Evolutionary conservation across 345 rosid genomes (phyloP).

Genomic region (Populus alba): DNA sequence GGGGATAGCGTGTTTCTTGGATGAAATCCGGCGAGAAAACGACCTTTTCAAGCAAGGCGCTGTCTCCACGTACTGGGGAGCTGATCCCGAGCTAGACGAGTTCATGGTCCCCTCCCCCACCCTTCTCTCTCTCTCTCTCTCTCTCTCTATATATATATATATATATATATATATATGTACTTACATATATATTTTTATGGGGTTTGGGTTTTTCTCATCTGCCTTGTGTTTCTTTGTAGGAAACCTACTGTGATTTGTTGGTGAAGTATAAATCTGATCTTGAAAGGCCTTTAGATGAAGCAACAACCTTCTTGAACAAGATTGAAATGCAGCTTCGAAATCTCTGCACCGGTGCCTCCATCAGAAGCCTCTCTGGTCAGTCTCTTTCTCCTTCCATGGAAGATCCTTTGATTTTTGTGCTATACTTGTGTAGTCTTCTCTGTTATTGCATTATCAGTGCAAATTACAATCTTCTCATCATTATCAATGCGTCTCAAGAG

Average conservation of each 20-base stretch:
- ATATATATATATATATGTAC: background rate
- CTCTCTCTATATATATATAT: background rate
- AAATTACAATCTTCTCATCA: background rate
- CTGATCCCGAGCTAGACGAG: constrained; percentile 96
- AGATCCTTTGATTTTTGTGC: constrained; percentile 33
- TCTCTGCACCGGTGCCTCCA: constrained; percentile 61
- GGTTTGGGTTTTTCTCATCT: background rate
- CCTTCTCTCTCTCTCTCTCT: background rate
- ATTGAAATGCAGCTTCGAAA: constrained; percentile 84
- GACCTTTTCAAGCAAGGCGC: constrained; percentile 41
- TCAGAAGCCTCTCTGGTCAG: constrained; percentile 52
- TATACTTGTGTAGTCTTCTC: constrained; percentile 3
- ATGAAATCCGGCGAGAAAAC: constrained; percentile 60
- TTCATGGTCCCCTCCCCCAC: constrained; percentile 58
- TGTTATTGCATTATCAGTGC: constrained; percentile 16
- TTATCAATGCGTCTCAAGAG: constrained; percentile 18
- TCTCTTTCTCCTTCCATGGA: constrained; percentile 1
- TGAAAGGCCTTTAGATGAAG: constrained; percentile 86
- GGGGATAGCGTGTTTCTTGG: constrained; percentile 61
- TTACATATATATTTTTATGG: background rate
- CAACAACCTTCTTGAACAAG: constrained; percentile 67
- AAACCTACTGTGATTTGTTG: constrained; percentile 71
- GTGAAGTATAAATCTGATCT: constrained; percentile 82
- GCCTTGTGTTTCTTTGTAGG: constrained; percentile 34
- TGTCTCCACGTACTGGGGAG: constrained; percentile 47